These are phyloP conservation scores for Fusarium scirpi DNA, from an alignment of 2,329 filamentous ascomycete genomes.

Conservation along the genomic window DNA sequence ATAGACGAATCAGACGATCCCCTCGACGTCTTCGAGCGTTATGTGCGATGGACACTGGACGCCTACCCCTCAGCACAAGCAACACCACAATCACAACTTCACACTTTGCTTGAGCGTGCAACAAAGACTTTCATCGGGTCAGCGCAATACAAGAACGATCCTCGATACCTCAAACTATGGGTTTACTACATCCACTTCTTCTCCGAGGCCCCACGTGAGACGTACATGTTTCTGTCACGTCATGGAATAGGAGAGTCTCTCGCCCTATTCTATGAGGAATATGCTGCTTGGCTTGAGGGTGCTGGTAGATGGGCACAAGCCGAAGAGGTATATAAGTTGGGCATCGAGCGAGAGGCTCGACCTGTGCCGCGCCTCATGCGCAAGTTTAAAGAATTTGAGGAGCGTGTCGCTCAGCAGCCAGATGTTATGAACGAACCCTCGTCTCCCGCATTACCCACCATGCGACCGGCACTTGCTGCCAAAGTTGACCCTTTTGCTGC, in stretches of 20 bases:
- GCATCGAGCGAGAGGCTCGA: slow-evolving; percentile 87
- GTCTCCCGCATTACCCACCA: slow-evolving; percentile 86
- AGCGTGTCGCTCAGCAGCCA: slow-evolving; percentile 75
- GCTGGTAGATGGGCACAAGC: slow-evolving; percentile 89
- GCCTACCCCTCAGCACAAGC: slow-evolving; percentile 95
- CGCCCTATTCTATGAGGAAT: slow-evolving; percentile 96
- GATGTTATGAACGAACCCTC: slow-evolving; percentile 75
- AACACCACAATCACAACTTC: slow-evolving; percentile 89
- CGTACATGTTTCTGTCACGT: slow-evolving; percentile 89
- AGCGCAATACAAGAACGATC: slow-evolving; percentile 92
- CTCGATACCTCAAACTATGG: slow-evolving; percentile 93
- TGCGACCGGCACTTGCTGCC: slow-evolving; percentile 84
- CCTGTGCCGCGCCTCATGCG: slow-evolving; percentile 84
- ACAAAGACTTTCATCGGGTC: slow-evolving; percentile 91
- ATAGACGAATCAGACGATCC: slow-evolving; percentile 93
- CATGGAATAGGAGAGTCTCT: slow-evolving; percentile 88
- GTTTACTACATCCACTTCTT: slow-evolving; percentile 94
- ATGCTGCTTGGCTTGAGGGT: slow-evolving; percentile 90
- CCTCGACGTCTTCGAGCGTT: slow-evolving; percentile 94
- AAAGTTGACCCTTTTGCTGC: slow-evolving; percentile 86
- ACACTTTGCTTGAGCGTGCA: slow-evolving; percentile 89
- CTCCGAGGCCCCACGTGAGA: slow-evolving; percentile 91
- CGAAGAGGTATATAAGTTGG: slow-evolving; percentile 91
- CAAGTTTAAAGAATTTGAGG: slow-evolving; percentile 93
- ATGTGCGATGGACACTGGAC: slow-evolving; percentile 96